phyloP scores from a whole-genome alignment of 1,139 yeast species.

The Pichia sp. region DNA sequence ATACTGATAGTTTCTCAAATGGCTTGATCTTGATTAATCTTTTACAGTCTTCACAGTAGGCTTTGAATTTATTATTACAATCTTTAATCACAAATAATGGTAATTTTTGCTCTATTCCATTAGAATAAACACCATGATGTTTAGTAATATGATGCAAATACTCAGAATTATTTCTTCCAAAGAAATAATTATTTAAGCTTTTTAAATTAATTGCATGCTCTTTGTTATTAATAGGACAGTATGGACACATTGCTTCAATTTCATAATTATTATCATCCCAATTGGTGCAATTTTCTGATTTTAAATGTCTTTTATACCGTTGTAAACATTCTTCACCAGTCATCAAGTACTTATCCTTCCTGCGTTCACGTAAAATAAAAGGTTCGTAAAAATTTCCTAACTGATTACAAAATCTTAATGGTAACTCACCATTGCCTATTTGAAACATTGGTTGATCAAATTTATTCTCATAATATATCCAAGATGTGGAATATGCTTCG shows the following conservation, averaged over 20 bases:
- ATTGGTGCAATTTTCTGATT: neutral
- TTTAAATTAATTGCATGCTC: neutral
- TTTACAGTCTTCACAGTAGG: constrained; percentile 20
- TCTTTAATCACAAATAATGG: constrained; percentile 17
- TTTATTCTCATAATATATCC: constrained; percentile 8
- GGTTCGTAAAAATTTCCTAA: constrained; percentile 25
- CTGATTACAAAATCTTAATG: constrained; percentile 16
- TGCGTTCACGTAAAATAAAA: constrained; percentile 20
- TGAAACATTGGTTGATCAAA: constrained; percentile 7
- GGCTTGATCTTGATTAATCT: constrained; percentile 17
- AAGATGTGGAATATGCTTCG: neutral
- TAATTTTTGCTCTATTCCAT: constrained; percentile 24
- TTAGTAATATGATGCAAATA: constrained; percentile 29
- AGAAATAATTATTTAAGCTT: constrained; percentile 18
- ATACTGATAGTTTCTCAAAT: constrained; percentile 1
- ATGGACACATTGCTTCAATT: constrained; percentile 27
- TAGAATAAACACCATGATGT: constrained; percentile 27
- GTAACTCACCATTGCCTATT: constrained; percentile 7
- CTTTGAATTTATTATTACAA: constrained; percentile 14
- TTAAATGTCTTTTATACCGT: neutral
- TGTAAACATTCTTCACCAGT: neutral
- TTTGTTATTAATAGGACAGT: constrained; percentile 17
- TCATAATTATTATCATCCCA: constrained; percentile 15
- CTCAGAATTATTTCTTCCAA: constrained; percentile 25
- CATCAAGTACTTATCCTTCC: constrained; percentile 5